A percentile compares a stretch with the other conserved stretches of the same genome.
Evolutionary conservation across 192 early-diverging fungal genomes (phyloP).

Genomic region (Coemansia sp.): DNA sequence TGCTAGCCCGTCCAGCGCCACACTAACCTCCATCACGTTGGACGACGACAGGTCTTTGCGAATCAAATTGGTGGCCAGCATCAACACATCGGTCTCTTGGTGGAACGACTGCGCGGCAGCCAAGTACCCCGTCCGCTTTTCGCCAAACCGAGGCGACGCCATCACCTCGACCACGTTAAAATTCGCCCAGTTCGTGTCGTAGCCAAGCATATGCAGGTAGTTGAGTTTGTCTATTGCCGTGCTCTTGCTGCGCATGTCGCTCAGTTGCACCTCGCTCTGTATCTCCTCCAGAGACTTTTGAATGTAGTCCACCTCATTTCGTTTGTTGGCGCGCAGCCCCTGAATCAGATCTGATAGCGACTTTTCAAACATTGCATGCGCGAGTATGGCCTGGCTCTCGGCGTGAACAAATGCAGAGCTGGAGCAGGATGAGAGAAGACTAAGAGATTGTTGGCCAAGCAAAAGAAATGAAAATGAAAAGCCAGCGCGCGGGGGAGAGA

Average conservation of each 20-base stretch:
- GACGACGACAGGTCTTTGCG: slow-evolving; percentile 93
- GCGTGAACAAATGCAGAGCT: too few species aligned
- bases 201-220: slow-evolving; percentile 94
- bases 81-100: slow-evolving; percentile 91
- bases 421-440: too few species aligned
- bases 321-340: slow-evolving; percentile 87
- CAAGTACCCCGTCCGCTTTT: slow-evolving; percentile 90
- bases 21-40: slow-evolving; percentile 73
- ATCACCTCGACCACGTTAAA: slow-evolving; percentile 97
- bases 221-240: slow-evolving; percentile 82
- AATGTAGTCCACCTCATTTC: slow-evolving; percentile 85
- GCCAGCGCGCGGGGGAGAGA: too few species aligned
- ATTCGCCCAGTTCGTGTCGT: slow-evolving; percentile 94
- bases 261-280: slow-evolving; percentile 76
- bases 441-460: too few species aligned
- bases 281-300: slow-evolving; percentile 83
- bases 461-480: too few species aligned
- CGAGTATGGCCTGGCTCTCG: too few species aligned
- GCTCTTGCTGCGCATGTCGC: slow-evolving; percentile 83
- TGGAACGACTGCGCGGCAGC: slow-evolving; percentile 86
- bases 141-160: slow-evolving; percentile 77
- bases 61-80: slow-evolving; percentile 94
- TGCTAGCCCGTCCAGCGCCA: slow-evolving; percentile 89
- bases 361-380: slow-evolving; percentile 68
- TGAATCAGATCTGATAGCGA: slow-evolving; percentile 89